Percentiles rank a stretch among this genome's conserved stretches.
Conservation (phyloP, 164 flowering plant genomes). For the Aristolochia contorta region DNA sequence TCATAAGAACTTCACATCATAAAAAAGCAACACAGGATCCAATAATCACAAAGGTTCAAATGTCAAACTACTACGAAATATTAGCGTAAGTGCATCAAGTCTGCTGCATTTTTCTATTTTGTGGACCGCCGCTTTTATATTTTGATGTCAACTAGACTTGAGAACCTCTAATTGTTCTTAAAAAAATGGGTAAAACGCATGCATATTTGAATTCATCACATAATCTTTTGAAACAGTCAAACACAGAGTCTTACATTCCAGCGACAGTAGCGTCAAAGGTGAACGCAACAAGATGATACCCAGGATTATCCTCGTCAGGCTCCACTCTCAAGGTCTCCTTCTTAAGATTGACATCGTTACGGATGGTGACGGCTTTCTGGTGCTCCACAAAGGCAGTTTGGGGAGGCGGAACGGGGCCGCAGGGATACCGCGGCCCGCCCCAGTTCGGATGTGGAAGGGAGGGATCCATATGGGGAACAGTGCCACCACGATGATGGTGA, state of each 20-base stretch:
- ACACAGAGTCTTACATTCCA: slow-evolving; percentile 50
- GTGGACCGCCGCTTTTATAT: too few species aligned
- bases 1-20: too few species aligned
- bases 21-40: too few species aligned
- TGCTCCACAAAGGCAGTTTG: slow-evolving; percentile 70
- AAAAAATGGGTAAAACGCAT: background rate
- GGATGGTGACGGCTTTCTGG: slow-evolving; percentile 84
- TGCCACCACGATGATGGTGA: slow-evolving; percentile 40
- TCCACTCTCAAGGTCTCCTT: slow-evolving; percentile 77
- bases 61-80: too few species aligned
- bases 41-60: too few species aligned
- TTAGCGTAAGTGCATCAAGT: too few species aligned
- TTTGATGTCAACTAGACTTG: too few species aligned
- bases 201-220: background rate
- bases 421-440: slow-evolving; percentile 53
- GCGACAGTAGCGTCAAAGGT: slow-evolving; percentile 89
- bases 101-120: too few species aligned
- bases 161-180: too few species aligned
- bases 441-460: slow-evolving; percentile 26
- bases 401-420: slow-evolving; percentile 34
- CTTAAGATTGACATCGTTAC: slow-evolving; percentile 86
- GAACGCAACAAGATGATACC: slow-evolving; percentile 61
- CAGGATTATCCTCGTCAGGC: slow-evolving; percentile 72
- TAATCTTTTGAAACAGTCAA: background rate
- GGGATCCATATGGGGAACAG: slow-evolving; percentile 5